These are phyloP conservation scores for Tagetes erecta DNA, from an alignment of 129 eudicot species.

Conservation along the genomic window DNA sequence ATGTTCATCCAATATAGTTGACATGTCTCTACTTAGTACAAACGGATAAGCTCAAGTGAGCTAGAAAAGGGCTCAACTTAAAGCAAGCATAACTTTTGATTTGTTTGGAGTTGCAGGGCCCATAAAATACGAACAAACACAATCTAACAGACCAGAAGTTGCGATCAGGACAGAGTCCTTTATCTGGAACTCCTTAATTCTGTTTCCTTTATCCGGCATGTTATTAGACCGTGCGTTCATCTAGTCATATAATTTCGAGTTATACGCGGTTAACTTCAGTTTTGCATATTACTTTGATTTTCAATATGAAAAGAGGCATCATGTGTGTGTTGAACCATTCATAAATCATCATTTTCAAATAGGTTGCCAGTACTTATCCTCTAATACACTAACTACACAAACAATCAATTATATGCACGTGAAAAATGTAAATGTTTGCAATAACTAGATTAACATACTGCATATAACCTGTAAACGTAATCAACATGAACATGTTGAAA, in stretches of 20 bases:
- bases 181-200: not conserved
- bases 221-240: not conserved
- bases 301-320: not conserved
- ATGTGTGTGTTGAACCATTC: not conserved
- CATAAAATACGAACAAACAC: not conserved
- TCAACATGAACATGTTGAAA: not conserved
- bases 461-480: not conserved
- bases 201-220: not conserved
- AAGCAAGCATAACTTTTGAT: not conserved
- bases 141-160: not conserved
- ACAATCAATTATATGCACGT: not conserved
- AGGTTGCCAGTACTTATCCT: not conserved
- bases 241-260: not conserved
- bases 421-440: slow-evolving; percentile 4
- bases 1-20: not conserved
- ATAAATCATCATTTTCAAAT: not conserved
- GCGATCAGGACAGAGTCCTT: not conserved
- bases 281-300: not conserved
- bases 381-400: not conserved
- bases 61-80: not conserved
- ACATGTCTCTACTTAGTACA: not conserved
- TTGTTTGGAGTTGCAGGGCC: not conserved
- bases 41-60: not conserved
- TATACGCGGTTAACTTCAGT: not conserved
- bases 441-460: not conserved